A percentile compares a stretch with the other conserved stretches of the same genome.
phyloP scores from a whole-genome alignment of 2,329 filamentous ascomycete genomes.

The Endothia cerciana region DNA sequence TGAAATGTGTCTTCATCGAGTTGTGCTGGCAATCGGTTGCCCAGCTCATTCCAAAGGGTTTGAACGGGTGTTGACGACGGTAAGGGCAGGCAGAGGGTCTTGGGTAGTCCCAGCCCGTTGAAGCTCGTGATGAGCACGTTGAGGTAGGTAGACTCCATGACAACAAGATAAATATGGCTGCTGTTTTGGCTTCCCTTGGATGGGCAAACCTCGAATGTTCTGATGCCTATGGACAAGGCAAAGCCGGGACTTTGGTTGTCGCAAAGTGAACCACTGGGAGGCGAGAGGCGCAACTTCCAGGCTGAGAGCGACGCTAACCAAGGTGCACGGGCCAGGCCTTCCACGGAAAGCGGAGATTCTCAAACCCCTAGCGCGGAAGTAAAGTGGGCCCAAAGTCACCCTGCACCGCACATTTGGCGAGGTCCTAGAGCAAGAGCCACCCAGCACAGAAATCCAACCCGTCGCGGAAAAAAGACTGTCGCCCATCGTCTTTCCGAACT shows the following conservation, averaged over 20 bases:
- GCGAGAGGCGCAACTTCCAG: background rate
- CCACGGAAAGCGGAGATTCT: constrained; percentile 17
- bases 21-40: constrained; percentile 63
- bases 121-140: constrained; percentile 89
- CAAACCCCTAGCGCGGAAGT: constrained; percentile 14
- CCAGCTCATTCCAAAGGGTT: constrained; percentile 67
- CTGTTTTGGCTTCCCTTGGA: background rate
- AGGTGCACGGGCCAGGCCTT: constrained; percentile 3
- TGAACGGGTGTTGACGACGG: constrained; percentile 65
- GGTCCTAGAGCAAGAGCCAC: constrained; percentile 7
- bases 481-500: constrained; percentile 34
- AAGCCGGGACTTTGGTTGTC: constrained; percentile 3
- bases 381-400: constrained; percentile 14
- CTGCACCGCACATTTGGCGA: constrained; percentile 29
- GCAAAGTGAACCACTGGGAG: background rate
- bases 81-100: constrained; percentile 80
- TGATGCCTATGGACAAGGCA: background rate
- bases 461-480: constrained; percentile 27
- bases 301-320: background rate
- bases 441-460: constrained; percentile 25
- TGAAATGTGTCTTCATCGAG: constrained; percentile 44
- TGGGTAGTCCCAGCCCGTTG: constrained; percentile 77
- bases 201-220: background rate
- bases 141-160: constrained; percentile 63
- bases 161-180: background rate